Percentiles rank a stretch among this genome's conserved stretches.
Conservation (phyloP, 2,329 filamentous ascomycete species). For the Ilyonectria sp. region DNA sequence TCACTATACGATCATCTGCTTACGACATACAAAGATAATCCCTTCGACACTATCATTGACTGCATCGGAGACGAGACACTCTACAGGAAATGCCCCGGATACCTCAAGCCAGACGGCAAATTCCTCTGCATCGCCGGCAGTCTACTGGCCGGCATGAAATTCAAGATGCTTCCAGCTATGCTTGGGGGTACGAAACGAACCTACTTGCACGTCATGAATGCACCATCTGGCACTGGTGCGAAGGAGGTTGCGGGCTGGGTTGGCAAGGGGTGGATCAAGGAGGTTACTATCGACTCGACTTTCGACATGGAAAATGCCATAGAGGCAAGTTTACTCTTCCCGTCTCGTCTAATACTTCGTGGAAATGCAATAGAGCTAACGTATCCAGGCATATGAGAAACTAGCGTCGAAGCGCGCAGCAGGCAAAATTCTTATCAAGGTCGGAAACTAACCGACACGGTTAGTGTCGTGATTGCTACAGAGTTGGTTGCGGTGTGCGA, state of each 20-base stretch:
- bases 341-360: no score
- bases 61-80: slow-evolving; percentile 44
- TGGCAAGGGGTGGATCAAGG: slow-evolving; percentile 27
- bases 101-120: slow-evolving; percentile 39
- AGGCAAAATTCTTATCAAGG: neutral
- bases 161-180: neutral
- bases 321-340: neutral
- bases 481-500: no score
- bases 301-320: slow-evolving; percentile 37
- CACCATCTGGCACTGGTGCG: slow-evolving; percentile 15
- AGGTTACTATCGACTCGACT: slow-evolving; percentile 39
- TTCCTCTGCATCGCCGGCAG: slow-evolving; percentile 45
- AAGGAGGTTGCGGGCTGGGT: slow-evolving; percentile 27
- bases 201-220: neutral
- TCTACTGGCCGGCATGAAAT: neutral
- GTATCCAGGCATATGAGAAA: neutral
- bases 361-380: neutral
- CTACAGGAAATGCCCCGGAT: slow-evolving; percentile 39
- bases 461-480: no score
- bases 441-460: neutral
- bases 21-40: slow-evolving; percentile 7
- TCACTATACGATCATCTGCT: slow-evolving; percentile 37
- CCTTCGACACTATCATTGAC: slow-evolving; percentile 43
- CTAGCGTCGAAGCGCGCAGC: neutral
- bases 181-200: neutral